Base-by-base conservation (phyloP, 345 rosid species). In the Carallia brachiata region DNA sequence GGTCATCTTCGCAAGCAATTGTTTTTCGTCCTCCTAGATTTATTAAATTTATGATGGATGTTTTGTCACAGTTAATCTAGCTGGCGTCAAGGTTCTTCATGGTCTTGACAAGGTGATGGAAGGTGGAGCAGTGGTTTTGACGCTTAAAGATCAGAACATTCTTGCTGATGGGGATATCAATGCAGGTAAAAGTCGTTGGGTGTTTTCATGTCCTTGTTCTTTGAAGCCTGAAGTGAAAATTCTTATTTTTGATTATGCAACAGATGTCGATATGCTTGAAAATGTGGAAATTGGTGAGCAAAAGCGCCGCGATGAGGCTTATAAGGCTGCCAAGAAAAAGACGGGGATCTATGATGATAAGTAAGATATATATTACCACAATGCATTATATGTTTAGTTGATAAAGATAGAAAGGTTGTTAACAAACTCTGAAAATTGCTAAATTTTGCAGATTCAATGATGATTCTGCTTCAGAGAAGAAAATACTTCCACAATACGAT, bases 241-340 rank as follows among this genome's bases (percentile, higher is more conserved):
- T 28, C 68, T 69, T 73, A 67, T 77, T 71, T 80, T 62, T 68
- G 82, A 67, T 80, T 60, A 69, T 78, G 62, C 79, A 69, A 73
- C 97, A 92, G 97, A 89, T 75, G 73, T 85, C 62, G 99, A 95
- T 84, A 86, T 92, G 99, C 96, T 95, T 62, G 99, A 95, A 87
- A 95, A 95, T 79, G 87, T 85, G 79, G 99, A 95, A 85, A 88
- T 95, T 77, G 99, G 99, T 63, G 97, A 92, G 84, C 99, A 95
- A 75, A 95, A 90, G 83, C 89, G 85, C 18, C 92, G 99, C 8
- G 80, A 85, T 47, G 97, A 90, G 36, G 93, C 97, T 74, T 95
- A 95, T 70, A 86, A 88, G 76, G 96, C 93, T 77, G 90, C 97
- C 44, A 95, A 90, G 85, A 92, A 90, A 75, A 92, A 83, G 79